A percentile compares a stretch with the other conserved stretches of the same genome.
Conservation (phyloP, 352 stramenopile species). For the Phytophthora cryptogea region DNA sequence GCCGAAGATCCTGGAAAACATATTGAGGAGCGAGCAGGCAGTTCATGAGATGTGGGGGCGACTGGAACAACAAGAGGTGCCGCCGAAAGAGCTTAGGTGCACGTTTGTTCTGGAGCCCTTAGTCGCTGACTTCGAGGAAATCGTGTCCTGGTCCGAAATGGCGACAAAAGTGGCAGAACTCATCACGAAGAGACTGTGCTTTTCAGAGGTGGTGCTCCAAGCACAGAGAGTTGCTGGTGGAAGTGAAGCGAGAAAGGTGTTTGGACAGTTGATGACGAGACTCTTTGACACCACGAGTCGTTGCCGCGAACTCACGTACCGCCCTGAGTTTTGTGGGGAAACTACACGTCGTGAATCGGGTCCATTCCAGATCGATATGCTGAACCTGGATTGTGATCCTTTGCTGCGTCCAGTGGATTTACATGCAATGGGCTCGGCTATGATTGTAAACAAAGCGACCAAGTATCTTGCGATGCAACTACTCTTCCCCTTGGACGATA, state of each 20-base stretch:
- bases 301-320: too few relatives aligned
- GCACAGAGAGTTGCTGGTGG: too few relatives aligned
- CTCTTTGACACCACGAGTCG: too few relatives aligned
- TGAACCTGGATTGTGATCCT: background rate
- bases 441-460: slow-evolving; percentile 1
- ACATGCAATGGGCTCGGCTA: slow-evolving; percentile 7
- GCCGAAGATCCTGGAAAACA: background rate
- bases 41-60: background rate
- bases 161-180: background rate
- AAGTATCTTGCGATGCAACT: slow-evolving; percentile 3
- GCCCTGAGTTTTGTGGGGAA: too few relatives aligned
- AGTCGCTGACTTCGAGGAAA: background rate
- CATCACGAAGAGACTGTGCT: background rate
- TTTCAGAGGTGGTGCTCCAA: too few relatives aligned
- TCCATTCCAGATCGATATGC: too few relatives aligned
- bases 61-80: background rate
- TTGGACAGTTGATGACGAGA: too few relatives aligned
- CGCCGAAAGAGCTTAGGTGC: background rate
- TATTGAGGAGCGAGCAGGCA: background rate
- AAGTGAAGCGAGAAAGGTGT: too few relatives aligned
- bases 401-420: background rate
- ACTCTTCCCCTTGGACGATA: background rate
- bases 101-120: slow-evolving; percentile 7
- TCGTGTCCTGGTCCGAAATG: background rate
- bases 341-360: too few relatives aligned